Percentiles rank a stretch among this genome's conserved stretches.
phyloP scores from a whole-genome alignment of 257 asterid species.

The Thymus quinquecostatus region DNA sequence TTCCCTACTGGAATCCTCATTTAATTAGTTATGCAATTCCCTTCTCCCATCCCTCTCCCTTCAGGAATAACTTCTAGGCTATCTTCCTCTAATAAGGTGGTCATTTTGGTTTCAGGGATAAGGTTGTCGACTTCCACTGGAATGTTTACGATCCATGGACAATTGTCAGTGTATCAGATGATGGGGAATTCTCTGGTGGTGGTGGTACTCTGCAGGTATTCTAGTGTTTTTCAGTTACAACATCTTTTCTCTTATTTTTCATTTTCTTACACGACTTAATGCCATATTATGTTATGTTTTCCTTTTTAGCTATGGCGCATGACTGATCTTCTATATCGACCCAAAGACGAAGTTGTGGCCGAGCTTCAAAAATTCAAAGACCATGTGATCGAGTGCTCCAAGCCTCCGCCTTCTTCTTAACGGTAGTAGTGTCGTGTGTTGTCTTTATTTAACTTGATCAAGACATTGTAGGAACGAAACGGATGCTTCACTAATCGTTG shows the following conservation, averaged over 20 bases:
- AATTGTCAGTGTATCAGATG: conserved; percentile 87
- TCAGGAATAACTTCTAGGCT: neutral
- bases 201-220: conserved; percentile 97
- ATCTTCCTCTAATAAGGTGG: neutral
- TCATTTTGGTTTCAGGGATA: conserved; percentile 62
- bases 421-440: conserved; percentile 10
- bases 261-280: conserved; percentile 14
- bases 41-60: neutral
- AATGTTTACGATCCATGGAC: conserved; percentile 92
- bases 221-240: conserved; percentile 23
- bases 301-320: conserved; percentile 88
- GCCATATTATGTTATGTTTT: conserved; percentile 13
- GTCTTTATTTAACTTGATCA: neutral
- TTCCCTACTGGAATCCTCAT: neutral
- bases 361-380: conserved; percentile 91
- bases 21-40: neutral
- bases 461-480: conserved; percentile 17
- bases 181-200: conserved; percentile 81
- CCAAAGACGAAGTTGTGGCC: conserved; percentile 73
- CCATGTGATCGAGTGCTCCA: conserved; percentile 79
- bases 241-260: neutral
- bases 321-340: conserved; percentile 87
- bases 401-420: conserved; percentile 37
- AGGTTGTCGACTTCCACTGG: conserved; percentile 97
- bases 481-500: conserved; percentile 20